phyloP scores from a whole-genome alignment of 257 asterid species.

The Fraxinus americana region DNA sequence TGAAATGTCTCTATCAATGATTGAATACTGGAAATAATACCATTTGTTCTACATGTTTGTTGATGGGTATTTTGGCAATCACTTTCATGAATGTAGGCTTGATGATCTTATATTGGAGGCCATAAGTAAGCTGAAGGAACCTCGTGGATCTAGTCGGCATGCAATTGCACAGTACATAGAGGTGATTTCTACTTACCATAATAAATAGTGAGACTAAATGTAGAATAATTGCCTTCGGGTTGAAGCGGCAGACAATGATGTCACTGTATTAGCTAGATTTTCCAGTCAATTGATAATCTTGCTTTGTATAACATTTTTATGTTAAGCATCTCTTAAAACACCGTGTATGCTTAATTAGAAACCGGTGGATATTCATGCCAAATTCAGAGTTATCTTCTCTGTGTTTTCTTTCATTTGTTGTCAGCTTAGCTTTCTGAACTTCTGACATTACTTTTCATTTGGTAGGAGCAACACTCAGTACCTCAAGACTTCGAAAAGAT shows the following conservation, averaged over 20 bases:
- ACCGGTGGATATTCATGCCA: neutral
- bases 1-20: neutral
- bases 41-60: constrained; percentile 8
- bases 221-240: neutral
- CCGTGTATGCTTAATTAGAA: constrained; percentile 7
- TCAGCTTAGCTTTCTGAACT: neutral
- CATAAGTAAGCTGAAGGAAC: constrained; percentile 80
- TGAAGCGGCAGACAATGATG: neutral
- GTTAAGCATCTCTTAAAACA: neutral
- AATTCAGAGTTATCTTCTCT: neutral
- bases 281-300: neutral
- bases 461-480: constrained; percentile 61
- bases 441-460: constrained; percentile 26
- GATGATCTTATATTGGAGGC: constrained; percentile 85
- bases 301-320: neutral
- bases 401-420: neutral
- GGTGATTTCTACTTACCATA: constrained; percentile 44
- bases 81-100: constrained; percentile 51
- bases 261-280: constrained; percentile 13
- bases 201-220: neutral
- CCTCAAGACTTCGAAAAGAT: constrained; percentile 64
- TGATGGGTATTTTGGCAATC: constrained; percentile 23
- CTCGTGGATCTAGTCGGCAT: constrained; percentile 80
- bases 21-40: constrained; percentile 4
- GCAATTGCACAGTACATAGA: constrained; percentile 67